phyloP scores from a whole-genome alignment of 192 early-diverging fungal species.

The Backusella liffmaniae region DNA sequence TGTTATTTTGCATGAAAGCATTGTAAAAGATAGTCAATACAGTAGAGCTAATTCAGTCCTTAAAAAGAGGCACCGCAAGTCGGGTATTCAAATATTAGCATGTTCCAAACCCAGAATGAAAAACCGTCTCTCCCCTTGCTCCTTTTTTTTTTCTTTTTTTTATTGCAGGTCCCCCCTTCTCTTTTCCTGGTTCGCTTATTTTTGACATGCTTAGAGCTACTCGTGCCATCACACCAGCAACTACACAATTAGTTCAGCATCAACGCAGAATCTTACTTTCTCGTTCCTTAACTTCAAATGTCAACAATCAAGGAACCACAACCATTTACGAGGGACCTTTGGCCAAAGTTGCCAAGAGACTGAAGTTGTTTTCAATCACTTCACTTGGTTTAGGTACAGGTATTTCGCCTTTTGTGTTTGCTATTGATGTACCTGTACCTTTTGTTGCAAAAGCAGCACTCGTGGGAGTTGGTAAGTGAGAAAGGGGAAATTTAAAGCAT shows the following conservation, averaged over 20 bases:
- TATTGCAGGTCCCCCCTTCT: not conserved
- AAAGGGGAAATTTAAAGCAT: not conserved
- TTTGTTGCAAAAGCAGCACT: constrained; percentile 44
- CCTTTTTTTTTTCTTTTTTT: not conserved
- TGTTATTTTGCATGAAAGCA: too few relatives aligned
- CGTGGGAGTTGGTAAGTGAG: constrained; percentile 44
- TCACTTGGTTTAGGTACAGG: constrained; percentile 49
- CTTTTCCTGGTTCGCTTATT: not conserved
- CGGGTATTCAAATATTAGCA: not conserved
- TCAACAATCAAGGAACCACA: not conserved
- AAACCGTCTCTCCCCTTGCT: not conserved
- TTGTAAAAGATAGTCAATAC: too few relatives aligned
- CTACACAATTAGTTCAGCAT: not conserved
- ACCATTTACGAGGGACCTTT: constrained; percentile 53
- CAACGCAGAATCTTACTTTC: not conserved
- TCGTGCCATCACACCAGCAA: not conserved
- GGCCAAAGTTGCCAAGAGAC: constrained; percentile 45
- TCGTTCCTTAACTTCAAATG: not conserved
- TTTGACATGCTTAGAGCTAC: constrained; percentile 1
- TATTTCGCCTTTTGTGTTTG: constrained; percentile 53
- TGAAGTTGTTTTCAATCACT: constrained; percentile 57
- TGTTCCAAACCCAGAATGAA: not conserved
- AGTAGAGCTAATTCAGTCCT: too few relatives aligned
- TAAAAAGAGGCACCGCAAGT: too few relatives aligned
- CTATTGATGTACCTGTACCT: constrained; percentile 50